These are phyloP conservation scores for Arbutus unedo DNA, from an alignment of 148 eudicot species.

Conservation along the genomic window DNA sequence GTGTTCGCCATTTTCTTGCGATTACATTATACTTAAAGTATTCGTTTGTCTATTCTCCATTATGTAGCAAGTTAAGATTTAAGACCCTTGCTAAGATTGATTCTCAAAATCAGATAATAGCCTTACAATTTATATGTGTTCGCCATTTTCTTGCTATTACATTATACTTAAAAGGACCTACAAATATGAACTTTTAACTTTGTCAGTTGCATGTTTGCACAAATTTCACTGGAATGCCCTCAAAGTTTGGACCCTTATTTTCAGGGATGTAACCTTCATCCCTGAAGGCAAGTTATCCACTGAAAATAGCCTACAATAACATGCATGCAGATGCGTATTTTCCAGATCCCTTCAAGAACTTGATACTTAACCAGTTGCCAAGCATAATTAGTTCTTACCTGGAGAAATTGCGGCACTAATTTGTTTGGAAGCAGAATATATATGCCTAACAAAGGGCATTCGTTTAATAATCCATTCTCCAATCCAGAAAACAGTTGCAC, in stretches of 20 bases:
- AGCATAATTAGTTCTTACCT: conserved; percentile 38
- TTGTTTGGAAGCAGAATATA: conserved; percentile 91
- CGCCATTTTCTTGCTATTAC: too few relatives aligned
- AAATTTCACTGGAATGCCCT: neutral
- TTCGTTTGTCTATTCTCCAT: too few relatives aligned
- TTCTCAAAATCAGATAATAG: too few relatives aligned
- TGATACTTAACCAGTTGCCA: neutral
- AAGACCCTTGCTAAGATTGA: too few relatives aligned
- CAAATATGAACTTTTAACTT: too few relatives aligned
- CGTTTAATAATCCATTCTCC: conserved; percentile 84
- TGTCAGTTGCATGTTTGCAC: neutral
- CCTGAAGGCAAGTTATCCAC: neutral
- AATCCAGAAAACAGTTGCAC: conserved; percentile 83
- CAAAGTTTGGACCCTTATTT: neutral
- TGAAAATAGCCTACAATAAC: neutral
- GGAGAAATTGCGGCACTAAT: conserved; percentile 92
- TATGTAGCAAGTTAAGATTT: too few relatives aligned
- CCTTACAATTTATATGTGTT: too few relatives aligned
- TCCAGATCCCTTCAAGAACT: neutral
- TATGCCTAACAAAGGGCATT: conserved; percentile 83
- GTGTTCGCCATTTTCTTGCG: too few relatives aligned
- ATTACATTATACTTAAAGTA: too few relatives aligned
- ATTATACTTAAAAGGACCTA: too few relatives aligned
- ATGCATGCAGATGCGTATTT: neutral
- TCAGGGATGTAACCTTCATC: neutral